phyloP scores from a whole-genome alignment of 2,329 filamentous ascomycete genomes.

The Pestalotiopsis sp. region DNA sequence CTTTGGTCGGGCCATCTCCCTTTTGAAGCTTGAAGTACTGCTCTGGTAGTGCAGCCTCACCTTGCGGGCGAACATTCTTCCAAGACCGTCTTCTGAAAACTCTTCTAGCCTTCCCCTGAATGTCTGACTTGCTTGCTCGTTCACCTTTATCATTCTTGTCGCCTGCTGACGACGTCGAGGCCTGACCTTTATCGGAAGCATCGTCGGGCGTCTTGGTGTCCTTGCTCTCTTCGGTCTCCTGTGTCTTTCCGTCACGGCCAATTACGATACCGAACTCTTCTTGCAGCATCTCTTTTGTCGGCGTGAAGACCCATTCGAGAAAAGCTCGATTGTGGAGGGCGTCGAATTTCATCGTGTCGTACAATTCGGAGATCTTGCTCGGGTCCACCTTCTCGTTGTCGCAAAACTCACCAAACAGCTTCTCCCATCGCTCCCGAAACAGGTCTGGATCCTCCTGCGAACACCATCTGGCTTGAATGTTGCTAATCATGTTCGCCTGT shows the following conservation, averaged over 20 bases:
- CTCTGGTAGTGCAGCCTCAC: conserved; percentile 61
- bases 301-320: conserved; percentile 96
- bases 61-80: conserved; percentile 55
- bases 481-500: conserved; percentile 64
- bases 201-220: conserved; percentile 34
- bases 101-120: conserved; percentile 44
- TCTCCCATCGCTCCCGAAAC: conserved; percentile 97
- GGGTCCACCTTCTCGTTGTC: conserved; percentile 98
- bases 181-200: conserved; percentile 43
- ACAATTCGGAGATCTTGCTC: conserved; percentile 97
- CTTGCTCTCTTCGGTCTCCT: conserved; percentile 44
- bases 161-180: conserved; percentile 26
- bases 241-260: conserved; percentile 43
- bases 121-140: conserved; percentile 29
- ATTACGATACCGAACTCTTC: conserved; percentile 61
- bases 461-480: conserved; percentile 91
- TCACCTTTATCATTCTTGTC: conserved; percentile 31
- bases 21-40: conserved; percentile 92
- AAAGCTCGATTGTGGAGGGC: conserved; percentile 96
- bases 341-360: conserved; percentile 99
- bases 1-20: conserved; percentile 72
- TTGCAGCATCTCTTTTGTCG: conserved; percentile 75
- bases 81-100: conserved; percentile 66
- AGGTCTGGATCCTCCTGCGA: conserved; percentile 93
- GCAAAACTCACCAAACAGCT: conserved; percentile 94